Evolutionary conservation across 2,329 filamentous ascomycete species (phyloP), one percentile per base, ranked within the genome.

Genomic region (Alternaria ethzedia): DNA sequence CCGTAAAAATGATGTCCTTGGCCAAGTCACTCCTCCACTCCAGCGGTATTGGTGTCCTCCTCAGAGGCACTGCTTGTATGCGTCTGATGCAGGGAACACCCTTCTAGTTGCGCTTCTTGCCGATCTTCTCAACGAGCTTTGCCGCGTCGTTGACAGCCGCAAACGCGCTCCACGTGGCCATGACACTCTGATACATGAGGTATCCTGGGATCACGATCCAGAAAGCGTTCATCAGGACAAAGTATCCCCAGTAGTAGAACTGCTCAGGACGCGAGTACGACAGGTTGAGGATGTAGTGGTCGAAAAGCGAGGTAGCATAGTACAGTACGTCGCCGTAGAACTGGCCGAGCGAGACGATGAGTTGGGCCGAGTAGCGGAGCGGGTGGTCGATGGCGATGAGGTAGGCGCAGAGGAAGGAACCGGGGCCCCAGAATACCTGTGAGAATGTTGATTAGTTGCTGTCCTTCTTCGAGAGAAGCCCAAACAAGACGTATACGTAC

Each of bases 201-300:
- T 69, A 76, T 32, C 73, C 66, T 4, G 88, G 88, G 57, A 90
- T 85, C 30, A 89, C 81, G 58, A 90, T 89, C 88, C 88, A 90
- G 75, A 90, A 87, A 55, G 85, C 84, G 72, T 90, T 90, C 87
- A 90, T 89, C 30, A 87, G 78, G 60, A 90, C 84, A 75, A 88
- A 90, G 77, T 90, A 90, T 44, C 85, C 82, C 87, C 88, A 90
- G 76, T 88, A 90, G 77, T 90, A 90, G 66, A 86, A 86, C 5
- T 83, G 80, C 76, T 90, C 88, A 0, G 88, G 88, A 61, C 88
- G 82, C 67, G 85, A 88, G 75, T 90, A 89, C 11, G 82, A 81
- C 20, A 86, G 74, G 10, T 83, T 82, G 64, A 86, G 80, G 59
- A 84, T 81, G 69, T 85, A 86, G 70, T 88, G 83, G 74, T 90